Percentiles rank a stretch among this genome's conserved stretches.
Conservation (phyloP, 495 filamentous ascomycete species). For the Parathielavia appendiculata region DNA sequence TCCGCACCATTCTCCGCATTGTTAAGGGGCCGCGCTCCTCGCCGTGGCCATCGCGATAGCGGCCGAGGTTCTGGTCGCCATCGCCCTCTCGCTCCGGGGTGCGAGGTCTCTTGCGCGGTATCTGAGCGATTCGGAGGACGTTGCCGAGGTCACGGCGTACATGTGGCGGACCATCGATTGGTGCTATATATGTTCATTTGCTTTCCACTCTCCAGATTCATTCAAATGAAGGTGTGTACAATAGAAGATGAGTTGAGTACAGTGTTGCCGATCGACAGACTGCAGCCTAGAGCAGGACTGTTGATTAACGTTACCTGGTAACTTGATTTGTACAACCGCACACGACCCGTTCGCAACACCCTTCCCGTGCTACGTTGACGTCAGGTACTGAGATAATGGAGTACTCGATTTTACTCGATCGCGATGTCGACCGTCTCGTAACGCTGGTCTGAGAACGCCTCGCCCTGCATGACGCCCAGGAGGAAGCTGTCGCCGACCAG, state of each 20-base stretch:
- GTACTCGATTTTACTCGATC: background rate
- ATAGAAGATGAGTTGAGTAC: too few species aligned
- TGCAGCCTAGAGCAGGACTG: too few species aligned
- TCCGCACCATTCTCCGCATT: conserved; percentile 39
- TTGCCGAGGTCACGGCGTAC: conserved; percentile 57
- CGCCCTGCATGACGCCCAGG: conserved; percentile 15
- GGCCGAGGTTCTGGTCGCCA: conserved; percentile 58
- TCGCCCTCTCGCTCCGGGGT: conserved; percentile 57
- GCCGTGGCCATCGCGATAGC: conserved; percentile 47
- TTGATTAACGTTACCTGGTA: too few species aligned
- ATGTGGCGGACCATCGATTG: conserved; percentile 72
- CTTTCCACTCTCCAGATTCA: too few species aligned
- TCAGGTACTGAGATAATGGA: too few species aligned
- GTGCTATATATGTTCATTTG: conserved; percentile 79
- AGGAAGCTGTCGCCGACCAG: conserved; percentile 13
- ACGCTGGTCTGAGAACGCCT: conserved; percentile 5
- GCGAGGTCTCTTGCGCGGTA: conserved; percentile 55
- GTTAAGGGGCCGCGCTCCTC: conserved; percentile 50
- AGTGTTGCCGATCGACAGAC: too few species aligned
- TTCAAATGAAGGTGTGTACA: too few species aligned
- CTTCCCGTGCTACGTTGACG: too few species aligned
- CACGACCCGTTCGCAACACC: too few species aligned
- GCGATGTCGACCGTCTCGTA: conserved; percentile 14
- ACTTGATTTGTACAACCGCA: too few species aligned
- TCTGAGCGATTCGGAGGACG: conserved; percentile 48